Conservation (phyloP, 208 protist genomes). For the Leishmania tropica region DNA sequence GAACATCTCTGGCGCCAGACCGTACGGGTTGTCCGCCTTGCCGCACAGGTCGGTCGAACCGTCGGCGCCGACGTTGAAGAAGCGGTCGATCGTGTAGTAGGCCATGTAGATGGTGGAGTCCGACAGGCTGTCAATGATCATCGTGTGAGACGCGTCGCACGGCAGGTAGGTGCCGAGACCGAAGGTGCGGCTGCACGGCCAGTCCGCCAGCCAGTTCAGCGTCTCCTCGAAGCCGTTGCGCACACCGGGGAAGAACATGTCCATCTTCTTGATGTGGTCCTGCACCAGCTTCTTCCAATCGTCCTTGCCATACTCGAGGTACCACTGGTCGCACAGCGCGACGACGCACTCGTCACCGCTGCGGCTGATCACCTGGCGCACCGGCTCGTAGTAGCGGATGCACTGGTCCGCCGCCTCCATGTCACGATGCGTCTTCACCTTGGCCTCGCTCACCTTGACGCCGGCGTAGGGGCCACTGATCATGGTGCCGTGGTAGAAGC, state of each 20-base stretch:
- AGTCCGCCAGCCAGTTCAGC: slow-evolving; percentile 98
- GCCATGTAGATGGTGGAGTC: slow-evolving; percentile 99
- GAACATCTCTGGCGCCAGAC: slow-evolving; percentile 94
- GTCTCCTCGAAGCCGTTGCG: slow-evolving; percentile 93
- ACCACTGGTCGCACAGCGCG: slow-evolving; percentile 99
- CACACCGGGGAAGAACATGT: slow-evolving; percentile 94
- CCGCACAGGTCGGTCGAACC: slow-evolving; percentile 56
- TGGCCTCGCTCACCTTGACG: slow-evolving; percentile 94
- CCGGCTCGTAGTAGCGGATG: slow-evolving; percentile 97
- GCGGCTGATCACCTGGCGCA: slow-evolving; percentile 96
- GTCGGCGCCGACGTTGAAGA: slow-evolving; percentile 92
- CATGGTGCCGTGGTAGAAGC: slow-evolving; percentile 99
- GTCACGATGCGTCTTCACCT: slow-evolving; percentile 83
- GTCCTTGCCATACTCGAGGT: slow-evolving; percentile 98
- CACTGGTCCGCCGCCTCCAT: slow-evolving; percentile 85
- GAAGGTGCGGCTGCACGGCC: slow-evolving; percentile 99
- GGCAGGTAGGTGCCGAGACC: slow-evolving; percentile 99
- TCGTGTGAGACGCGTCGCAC: slow-evolving; percentile 90
- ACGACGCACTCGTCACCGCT: slow-evolving; percentile 99
- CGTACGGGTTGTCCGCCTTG: slow-evolving; percentile 60
- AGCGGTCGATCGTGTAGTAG: slow-evolving; percentile 99
- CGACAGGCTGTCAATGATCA: slow-evolving; percentile 99
- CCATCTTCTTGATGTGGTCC: slow-evolving; percentile 89
- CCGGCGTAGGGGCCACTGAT: slow-evolving; percentile 70
- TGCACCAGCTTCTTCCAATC: slow-evolving; percentile 94